phyloP scores from a whole-genome alignment of 2,329 filamentous ascomycete genomes.

The Aspergillus sp. region DNA sequence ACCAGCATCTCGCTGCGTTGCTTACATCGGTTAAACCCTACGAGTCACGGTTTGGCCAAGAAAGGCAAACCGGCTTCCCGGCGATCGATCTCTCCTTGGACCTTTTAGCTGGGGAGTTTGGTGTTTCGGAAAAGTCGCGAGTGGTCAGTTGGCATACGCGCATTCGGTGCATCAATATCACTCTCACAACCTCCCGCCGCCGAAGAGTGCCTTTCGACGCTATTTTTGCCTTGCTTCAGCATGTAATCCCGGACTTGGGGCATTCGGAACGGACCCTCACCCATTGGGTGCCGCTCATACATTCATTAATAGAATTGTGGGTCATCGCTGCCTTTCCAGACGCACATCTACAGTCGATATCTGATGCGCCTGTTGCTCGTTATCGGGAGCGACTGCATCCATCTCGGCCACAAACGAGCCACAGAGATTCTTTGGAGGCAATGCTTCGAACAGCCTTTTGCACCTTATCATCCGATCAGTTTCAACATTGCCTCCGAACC shows the following conservation, averaged over 20 bases:
- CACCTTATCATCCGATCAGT: neutral
- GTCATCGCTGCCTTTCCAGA: neutral
- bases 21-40: neutral
- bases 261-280: neutral
- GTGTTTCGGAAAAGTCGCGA: neutral
- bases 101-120: neutral
- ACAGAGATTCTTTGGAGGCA: neutral
- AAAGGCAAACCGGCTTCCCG: neutral
- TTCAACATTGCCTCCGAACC: neutral
- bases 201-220: neutral
- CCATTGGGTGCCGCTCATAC: neutral
- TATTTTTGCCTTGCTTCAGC: neutral
- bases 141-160: neutral
- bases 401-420: neutral
- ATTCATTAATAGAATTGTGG: neutral
- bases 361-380: neutral
- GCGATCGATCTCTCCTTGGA: neutral
- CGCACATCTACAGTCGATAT: neutral
- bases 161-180: neutral
- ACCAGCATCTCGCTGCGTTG: neutral
- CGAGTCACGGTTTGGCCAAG: neutral
- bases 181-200: neutral
- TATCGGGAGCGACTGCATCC: neutral
- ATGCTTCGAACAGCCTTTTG: neutral
- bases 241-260: neutral